phyloP scores from a whole-genome alignment of 163 green algal genomes.

The Picocystis sp. region DNA sequence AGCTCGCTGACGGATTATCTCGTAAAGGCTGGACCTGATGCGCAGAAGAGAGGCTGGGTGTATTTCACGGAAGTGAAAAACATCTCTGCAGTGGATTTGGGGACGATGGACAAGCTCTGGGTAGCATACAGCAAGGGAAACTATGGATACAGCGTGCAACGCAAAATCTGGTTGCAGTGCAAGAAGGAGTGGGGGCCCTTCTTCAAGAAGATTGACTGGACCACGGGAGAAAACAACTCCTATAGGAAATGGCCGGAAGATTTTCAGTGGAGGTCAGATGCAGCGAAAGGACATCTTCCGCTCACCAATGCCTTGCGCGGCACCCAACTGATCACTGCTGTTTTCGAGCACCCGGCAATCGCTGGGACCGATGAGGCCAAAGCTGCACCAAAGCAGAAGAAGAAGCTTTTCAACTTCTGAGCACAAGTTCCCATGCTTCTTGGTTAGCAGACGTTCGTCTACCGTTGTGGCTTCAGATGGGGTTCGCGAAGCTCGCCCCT shows the following conservation, averaged over 20 bases:
- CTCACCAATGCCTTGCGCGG: conserved; percentile 87
- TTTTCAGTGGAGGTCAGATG: conserved; percentile 67
- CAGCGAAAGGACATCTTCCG: conserved; percentile 71
- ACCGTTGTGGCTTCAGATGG: too few relatives aligned
- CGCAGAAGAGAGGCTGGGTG: conserved; percentile 74
- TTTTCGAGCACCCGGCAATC: conserved; percentile 88
- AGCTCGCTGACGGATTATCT: too few relatives aligned
- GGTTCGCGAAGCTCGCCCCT: too few relatives aligned
- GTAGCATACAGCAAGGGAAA: conserved; percentile 49
- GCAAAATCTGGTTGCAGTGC: conserved; percentile 58
- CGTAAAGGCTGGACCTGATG: conserved; percentile 45
- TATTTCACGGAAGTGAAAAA: conserved; percentile 87
- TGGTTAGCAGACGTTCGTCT: too few relatives aligned
- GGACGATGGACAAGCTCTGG: conserved; percentile 84
- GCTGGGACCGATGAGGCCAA: conserved; percentile 1
- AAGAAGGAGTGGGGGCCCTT: conserved; percentile 71
- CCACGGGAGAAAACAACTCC: conserved; percentile 65
- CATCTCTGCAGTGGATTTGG: conserved; percentile 69
- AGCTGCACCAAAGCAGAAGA: conserved; percentile 5
- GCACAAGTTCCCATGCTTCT: too few relatives aligned
- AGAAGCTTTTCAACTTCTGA: conserved; percentile 4
- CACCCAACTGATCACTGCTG: conserved; percentile 84
- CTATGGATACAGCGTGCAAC: conserved; percentile 87
- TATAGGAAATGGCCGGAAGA: conserved; percentile 91
- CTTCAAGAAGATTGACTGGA: conserved; percentile 92